A percentile compares a stretch with the other conserved stretches of the same genome.
phyloP scores from a whole-genome alignment of 2,329 filamentous ascomycete species.

The Aspergillus fumigatiaffinis region DNA sequence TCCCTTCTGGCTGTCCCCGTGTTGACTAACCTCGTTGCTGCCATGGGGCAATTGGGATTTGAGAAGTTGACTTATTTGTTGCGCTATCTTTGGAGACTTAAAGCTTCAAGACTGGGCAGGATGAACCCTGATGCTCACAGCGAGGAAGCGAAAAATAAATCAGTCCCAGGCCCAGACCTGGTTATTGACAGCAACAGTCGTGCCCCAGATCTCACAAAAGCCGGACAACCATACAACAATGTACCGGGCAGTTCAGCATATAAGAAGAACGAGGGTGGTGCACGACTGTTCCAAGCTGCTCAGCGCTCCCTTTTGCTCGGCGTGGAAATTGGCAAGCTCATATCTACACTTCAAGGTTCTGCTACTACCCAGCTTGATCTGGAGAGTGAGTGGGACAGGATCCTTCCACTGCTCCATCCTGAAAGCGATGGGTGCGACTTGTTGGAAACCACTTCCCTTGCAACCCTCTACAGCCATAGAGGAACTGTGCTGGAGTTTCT shows the following conservation, averaged over 20 bases:
- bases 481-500: neutral
- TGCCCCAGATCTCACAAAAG: neutral
- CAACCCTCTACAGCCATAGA: no score
- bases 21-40: conserved; percentile 20
- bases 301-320: neutral
- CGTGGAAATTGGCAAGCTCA: neutral
- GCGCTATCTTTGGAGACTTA: neutral
- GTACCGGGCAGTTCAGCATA: neutral
- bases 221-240: neutral
- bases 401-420: neutral
- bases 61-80: neutral
- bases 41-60: neutral
- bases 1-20: conserved; percentile 52
- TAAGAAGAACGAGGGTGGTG: no score
- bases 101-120: neutral
- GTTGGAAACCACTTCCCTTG: neutral
- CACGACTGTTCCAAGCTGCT: neutral
- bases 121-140: neutral
- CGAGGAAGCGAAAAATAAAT: neutral
- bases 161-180: neutral
- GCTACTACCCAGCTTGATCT: neutral
- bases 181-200: neutral
- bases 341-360: neutral
- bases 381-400: neutral
- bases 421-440: neutral